A percentile compares a stretch with the other conserved stretches of the same genome.
Evolutionary conservation across 108 stramenopile genomes (phyloP).

Genomic region (Craspedostauros australis): DNA sequence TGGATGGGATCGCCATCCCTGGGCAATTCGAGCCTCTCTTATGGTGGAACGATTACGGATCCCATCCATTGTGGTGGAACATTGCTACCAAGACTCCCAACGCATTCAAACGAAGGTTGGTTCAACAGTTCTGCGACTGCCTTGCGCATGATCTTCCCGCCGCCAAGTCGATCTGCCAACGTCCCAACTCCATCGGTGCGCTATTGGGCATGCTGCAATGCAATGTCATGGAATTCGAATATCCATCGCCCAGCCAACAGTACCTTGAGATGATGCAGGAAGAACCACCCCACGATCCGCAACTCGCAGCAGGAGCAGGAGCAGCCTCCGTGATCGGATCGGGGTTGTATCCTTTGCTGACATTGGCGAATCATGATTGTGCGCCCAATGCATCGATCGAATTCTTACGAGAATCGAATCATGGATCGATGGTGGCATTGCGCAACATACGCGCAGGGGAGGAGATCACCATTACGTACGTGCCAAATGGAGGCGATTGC

Average conservation of each 20-base stretch:
- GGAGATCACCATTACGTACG: constrained; percentile 20
- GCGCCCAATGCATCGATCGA: constrained; percentile 29
- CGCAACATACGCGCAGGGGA: constrained; percentile 17
- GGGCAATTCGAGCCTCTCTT: too few species aligned
- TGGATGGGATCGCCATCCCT: background rate
- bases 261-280: too few species aligned
- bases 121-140: background rate
- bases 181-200: background rate
- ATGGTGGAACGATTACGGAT: constrained; percentile 23
- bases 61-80: constrained; percentile 19
- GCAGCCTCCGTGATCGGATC: constrained; percentile 9
- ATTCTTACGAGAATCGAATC: constrained; percentile 17
- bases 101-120: background rate
- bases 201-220: constrained; percentile 27
- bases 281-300: background rate
- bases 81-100: background rate
- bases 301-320: background rate
- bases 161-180: background rate
- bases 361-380: constrained; percentile 27
- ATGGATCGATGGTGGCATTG: constrained; percentile 18
- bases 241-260: constrained; percentile 14
- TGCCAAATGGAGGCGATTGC: constrained; percentile 30
- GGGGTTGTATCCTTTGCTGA: constrained; percentile 17
- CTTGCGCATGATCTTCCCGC: background rate
- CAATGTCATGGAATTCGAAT: constrained; percentile 22